phyloP scores from a whole-genome alignment of 2,329 filamentous ascomycete genomes.

The Fusarium sp. region DNA sequence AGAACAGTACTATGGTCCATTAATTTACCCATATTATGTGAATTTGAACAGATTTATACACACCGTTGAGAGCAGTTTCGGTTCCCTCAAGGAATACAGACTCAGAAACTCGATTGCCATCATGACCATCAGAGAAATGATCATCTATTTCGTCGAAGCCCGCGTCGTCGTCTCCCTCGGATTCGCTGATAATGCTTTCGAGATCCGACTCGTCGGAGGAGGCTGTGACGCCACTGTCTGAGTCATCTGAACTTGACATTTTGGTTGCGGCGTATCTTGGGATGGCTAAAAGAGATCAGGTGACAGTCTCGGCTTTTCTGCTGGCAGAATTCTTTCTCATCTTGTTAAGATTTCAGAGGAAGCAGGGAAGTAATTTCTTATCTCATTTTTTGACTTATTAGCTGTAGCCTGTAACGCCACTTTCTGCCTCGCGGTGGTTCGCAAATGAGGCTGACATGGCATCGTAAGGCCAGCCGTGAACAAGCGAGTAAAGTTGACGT shows the following conservation, averaged over 20 bases:
- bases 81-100: neutral
- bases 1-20: neutral
- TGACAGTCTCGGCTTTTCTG: neutral
- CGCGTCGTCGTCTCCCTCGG: neutral
- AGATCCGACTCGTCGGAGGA: neutral
- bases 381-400: neutral
- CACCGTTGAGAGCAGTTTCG: neutral
- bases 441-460: neutral
- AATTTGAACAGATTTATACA: neutral
- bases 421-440: neutral
- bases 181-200: neutral
- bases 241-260: neutral
- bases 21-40: neutral
- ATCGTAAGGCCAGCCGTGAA: neutral
- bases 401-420: neutral
- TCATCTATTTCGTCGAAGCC: neutral
- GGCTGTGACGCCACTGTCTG: neutral
- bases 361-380: neutral
- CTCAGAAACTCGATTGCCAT: neutral
- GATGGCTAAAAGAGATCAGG: neutral
- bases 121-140: neutral
- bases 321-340: accelerated
- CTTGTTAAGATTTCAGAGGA: accelerated
- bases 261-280: neutral
- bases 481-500: too few relatives aligned